Evolutionary conservation across 495 filamentous ascomycete species (phyloP).

Genomic region (Penicillium cosmopolitanum): DNA sequence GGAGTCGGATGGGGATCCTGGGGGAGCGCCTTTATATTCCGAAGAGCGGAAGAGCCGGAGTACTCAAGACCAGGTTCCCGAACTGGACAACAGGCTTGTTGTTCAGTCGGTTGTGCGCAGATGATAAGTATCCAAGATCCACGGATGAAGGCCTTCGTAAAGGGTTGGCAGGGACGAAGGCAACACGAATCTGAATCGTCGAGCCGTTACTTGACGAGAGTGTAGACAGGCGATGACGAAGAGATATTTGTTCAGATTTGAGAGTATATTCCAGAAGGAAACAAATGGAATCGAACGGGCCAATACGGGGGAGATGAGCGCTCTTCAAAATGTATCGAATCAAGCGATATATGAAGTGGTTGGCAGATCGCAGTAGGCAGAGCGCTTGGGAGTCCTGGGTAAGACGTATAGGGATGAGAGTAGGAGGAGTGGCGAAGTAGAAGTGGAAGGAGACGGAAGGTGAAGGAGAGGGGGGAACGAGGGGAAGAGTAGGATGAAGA

Average conservation of each 20-base stretch:
- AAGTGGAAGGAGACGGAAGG: slow-evolving; percentile 29
- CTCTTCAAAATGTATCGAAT: slow-evolving; percentile 16
- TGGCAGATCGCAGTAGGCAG: slow-evolving; percentile 17
- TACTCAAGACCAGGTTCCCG: slow-evolving; percentile 47
- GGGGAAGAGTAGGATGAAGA: slow-evolving; percentile 18
- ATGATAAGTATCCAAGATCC: slow-evolving; percentile 17
- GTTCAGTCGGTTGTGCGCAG: slow-evolving; percentile 28
- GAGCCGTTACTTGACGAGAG: background rate
- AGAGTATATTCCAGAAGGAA: background rate
- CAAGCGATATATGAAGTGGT: slow-evolving; percentile 16
- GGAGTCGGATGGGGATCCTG: slow-evolving; percentile 27
- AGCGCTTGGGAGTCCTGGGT: slow-evolving; percentile 12
- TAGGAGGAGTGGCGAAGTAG: slow-evolving; percentile 16
- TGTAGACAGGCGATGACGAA: background rate
- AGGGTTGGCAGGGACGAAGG: slow-evolving; percentile 16
- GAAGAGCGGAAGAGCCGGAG: slow-evolving; percentile 37
- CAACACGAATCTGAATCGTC: slow-evolving; percentile 11
- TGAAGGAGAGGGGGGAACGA: slow-evolving; percentile 20
- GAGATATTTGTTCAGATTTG: background rate
- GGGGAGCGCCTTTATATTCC: slow-evolving; percentile 37
- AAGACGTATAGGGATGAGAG: slow-evolving; percentile 14
- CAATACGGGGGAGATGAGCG: slow-evolving; percentile 3
- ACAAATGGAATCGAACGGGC: background rate
- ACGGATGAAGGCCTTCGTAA: slow-evolving; percentile 14
- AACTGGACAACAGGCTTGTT: slow-evolving; percentile 36